These are phyloP conservation scores for Fusarium gaditjirri DNA, from an alignment of 2,329 filamentous ascomycete species.

Conservation along the genomic window DNA sequence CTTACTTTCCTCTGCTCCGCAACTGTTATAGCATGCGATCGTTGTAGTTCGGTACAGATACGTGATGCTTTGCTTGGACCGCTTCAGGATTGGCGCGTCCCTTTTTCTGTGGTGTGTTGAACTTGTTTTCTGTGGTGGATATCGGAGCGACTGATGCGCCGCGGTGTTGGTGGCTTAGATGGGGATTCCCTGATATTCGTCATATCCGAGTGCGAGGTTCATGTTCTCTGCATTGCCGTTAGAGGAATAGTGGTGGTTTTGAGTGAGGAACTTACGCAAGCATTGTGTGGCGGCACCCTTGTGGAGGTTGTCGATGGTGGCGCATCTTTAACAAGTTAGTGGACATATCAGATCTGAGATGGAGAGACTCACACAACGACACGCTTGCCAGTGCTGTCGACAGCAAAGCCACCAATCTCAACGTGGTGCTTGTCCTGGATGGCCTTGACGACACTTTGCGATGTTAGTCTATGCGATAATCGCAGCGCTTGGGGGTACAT, in stretches of 20 bases:
- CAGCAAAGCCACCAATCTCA: slow-evolving; percentile 95
- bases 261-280: neutral
- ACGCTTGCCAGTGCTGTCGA: slow-evolving; percentile 85
- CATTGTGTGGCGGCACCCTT: slow-evolving; percentile 22
- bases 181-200: slow-evolving; percentile 89
- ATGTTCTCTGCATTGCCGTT: slow-evolving; percentile 74
- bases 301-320: slow-evolving; percentile 3
- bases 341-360: neutral
- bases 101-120: neutral
- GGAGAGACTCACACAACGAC: slow-evolving; percentile 72
- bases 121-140: neutral
- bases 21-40: neutral
- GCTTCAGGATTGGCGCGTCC: neutral
- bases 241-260: neutral
- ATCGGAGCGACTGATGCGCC: neutral
- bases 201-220: slow-evolving; percentile 90
- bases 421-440: slow-evolving; percentile 88
- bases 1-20: neutral
- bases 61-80: neutral
- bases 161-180: neutral
- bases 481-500: slow-evolving; percentile 41
- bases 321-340: slow-evolving; percentile 18
- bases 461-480: neutral
- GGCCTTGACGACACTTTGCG: slow-evolving; percentile 60
- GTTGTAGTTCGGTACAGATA: neutral